These are phyloP conservation scores for Sclerotinia borealis DNA, from an alignment of 2,329 filamentous ascomycete species.

Conservation along the genomic window DNA sequence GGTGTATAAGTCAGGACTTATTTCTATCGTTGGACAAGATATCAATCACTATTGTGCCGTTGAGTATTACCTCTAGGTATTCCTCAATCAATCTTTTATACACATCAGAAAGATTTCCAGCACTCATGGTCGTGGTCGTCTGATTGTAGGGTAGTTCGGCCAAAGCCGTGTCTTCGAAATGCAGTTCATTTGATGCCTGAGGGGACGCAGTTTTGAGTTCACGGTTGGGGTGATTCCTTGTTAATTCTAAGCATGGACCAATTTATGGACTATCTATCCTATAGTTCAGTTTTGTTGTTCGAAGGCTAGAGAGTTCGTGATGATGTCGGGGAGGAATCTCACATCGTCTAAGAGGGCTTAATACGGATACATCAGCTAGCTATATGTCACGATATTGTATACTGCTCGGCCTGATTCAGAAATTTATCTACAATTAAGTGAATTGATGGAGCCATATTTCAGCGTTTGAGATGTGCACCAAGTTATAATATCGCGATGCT, in stretches of 20 bases:
- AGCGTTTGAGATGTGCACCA: neutral
- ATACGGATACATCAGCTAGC: too few relatives aligned
- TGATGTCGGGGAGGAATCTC: neutral
- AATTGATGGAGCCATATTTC: neutral
- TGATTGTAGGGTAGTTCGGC: constrained; percentile 8
- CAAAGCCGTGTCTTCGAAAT: constrained; percentile 17
- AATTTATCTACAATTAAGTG: neutral
- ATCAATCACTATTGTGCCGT: neutral
- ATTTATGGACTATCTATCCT: neutral
- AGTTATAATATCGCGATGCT: neutral
- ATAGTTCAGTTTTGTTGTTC: neutral
- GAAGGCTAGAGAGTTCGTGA: neutral
- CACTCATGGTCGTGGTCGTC: neutral
- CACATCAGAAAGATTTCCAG: neutral
- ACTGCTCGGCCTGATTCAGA: neutral
- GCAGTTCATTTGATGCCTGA: neutral
- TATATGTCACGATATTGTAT: neutral
- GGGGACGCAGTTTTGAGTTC: neutral
- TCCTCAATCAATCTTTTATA: neutral
- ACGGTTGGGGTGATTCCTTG: neutral
- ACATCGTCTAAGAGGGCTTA: neutral
- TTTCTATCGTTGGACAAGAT: neutral
- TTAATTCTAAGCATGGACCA: neutral
- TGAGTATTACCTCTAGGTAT: neutral
- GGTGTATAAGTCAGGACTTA: neutral